A percentile compares a stretch with the other conserved stretches of the same genome.
Evolutionary conservation across 2,329 filamentous ascomycete genomes (phyloP).

Genomic region (Trichoderma guizhouense): DNA sequence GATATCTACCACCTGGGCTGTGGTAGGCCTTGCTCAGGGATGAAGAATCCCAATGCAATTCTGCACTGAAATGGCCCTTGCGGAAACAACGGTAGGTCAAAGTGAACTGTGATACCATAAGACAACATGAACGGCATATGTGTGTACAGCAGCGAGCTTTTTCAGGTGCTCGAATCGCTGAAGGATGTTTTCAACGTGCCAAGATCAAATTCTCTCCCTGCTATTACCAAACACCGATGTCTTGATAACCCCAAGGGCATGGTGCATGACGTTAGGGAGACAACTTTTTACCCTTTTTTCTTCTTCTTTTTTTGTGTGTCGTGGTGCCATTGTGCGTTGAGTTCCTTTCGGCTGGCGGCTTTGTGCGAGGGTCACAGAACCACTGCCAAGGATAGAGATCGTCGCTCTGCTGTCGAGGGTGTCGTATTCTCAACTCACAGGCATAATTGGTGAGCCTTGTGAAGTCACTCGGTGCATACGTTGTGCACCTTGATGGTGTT

Average conservation of each 20-base stretch:
- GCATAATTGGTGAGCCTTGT: not conserved
- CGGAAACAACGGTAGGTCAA: not conserved
- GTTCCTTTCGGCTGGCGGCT: not conserved
- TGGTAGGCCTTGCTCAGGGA: not conserved
- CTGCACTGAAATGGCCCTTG: not conserved
- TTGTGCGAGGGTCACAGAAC: not conserved
- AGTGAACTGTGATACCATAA: not conserved
- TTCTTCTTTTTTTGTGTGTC: not conserved
- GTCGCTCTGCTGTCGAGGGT: not conserved
- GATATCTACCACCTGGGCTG: not conserved
- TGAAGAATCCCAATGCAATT: not conserved
- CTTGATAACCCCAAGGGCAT: conserved; percentile 37
- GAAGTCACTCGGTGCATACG: not conserved
- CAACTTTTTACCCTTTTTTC: conserved; percentile 29
- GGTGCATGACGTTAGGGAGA: conserved; percentile 57
- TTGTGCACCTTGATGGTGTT: not conserved
- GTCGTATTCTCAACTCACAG: not conserved
- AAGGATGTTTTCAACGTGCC: conserved; percentile 56
- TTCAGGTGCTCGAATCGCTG: conserved; percentile 51
- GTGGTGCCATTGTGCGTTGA: not conserved
- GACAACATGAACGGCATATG: conserved; percentile 45
- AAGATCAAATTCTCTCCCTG: conserved; percentile 46
- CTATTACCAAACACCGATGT: conserved; percentile 58
- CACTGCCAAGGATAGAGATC: conserved; percentile 1
- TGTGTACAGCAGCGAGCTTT: conserved; percentile 57